Evolutionary conservation across 768 basidiomycete species (phyloP).

Genomic region (Panellus pusillus): DNA sequence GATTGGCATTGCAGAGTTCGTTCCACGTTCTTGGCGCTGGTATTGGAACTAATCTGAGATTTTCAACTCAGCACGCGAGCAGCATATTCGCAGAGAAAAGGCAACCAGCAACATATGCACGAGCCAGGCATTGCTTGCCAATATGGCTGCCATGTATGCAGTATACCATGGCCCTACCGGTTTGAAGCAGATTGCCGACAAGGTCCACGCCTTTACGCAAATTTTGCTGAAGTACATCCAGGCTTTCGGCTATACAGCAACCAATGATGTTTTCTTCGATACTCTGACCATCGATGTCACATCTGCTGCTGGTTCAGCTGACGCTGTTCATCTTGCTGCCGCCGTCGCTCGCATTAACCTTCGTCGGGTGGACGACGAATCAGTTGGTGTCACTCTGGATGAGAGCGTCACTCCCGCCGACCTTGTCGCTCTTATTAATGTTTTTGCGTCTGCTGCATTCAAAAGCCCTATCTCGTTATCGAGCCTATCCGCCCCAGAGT

Average conservation of each 20-base stretch:
- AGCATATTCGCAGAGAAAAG: conserved; percentile 96
- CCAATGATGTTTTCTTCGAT: conserved; percentile 86
- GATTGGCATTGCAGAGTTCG: conserved; percentile 92
- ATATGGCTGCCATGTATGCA: conserved; percentile 99
- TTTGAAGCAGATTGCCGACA: conserved; percentile 79
- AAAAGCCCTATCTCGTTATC: conserved; percentile 44
- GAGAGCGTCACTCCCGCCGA: conserved; percentile 83
- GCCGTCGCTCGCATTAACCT: conserved; percentile 75
- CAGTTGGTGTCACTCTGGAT: conserved; percentile 88
- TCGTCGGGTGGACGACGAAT: conserved; percentile 68
- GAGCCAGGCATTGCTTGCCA: conserved; percentile 94
- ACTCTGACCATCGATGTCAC: conserved; percentile 81
- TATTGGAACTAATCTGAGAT: background rate
- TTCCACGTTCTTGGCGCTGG: conserved; percentile 9
- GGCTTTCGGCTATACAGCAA: conserved; percentile 68
- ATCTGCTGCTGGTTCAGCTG: conserved; percentile 51
- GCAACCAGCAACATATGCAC: conserved; percentile 99
- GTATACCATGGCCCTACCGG: conserved; percentile 94
- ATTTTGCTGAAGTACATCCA: conserved; percentile 70
- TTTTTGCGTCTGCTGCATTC: conserved; percentile 72
- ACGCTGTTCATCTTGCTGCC: conserved; percentile 69
- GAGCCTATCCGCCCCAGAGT: conserved; percentile 44
- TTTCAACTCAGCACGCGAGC: conserved; percentile 72
- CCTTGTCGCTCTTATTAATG: conserved; percentile 73
- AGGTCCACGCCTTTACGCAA: conserved; percentile 87